Evolutionary conservation across 352 stramenopile species (phyloP).

Genomic region (Aphanomyces invadans): DNA sequence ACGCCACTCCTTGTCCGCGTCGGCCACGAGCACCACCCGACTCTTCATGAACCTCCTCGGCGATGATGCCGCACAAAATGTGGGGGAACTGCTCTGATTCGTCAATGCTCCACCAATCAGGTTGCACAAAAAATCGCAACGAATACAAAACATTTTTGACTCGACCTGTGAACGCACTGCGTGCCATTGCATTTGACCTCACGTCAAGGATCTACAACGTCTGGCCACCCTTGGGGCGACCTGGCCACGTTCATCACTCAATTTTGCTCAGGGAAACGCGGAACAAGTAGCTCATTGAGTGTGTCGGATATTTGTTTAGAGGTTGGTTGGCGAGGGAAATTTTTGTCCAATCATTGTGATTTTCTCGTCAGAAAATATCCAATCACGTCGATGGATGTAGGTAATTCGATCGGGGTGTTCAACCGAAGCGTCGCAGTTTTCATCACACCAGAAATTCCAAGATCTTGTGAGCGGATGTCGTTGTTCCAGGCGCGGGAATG

Average conservation of each 20-base stretch:
- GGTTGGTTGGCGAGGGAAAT: no score
- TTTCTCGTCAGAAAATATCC: background rate
- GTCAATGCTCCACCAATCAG: background rate
- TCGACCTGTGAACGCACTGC: background rate
- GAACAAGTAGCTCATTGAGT: no score
- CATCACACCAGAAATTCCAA: background rate
- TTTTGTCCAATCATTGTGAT: background rate
- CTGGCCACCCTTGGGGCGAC: no score
- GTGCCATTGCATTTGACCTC: background rate
- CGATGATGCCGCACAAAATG: background rate
- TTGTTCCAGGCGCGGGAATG: constrained; percentile 87
- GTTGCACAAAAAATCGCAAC: background rate
- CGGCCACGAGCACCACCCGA: constrained; percentile 9
- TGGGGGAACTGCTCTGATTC: constrained; percentile 1
- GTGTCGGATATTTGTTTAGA: no score
- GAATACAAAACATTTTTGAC: background rate
- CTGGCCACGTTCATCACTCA: no score
- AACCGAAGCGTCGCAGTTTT: background rate
- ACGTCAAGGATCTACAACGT: no score
- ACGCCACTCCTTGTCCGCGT: constrained; percentile 1
- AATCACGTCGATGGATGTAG: background rate
- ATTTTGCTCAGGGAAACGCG: no score
- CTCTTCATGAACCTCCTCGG: constrained; percentile 1
- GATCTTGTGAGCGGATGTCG: constrained; percentile 47
- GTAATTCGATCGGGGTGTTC: background rate